A percentile compares a stretch with the other conserved stretches of the same genome.
Evolutionary conservation across 192 early-diverging fungal genomes (phyloP).

Genomic region (Linnemannia schmuckeri): DNA sequence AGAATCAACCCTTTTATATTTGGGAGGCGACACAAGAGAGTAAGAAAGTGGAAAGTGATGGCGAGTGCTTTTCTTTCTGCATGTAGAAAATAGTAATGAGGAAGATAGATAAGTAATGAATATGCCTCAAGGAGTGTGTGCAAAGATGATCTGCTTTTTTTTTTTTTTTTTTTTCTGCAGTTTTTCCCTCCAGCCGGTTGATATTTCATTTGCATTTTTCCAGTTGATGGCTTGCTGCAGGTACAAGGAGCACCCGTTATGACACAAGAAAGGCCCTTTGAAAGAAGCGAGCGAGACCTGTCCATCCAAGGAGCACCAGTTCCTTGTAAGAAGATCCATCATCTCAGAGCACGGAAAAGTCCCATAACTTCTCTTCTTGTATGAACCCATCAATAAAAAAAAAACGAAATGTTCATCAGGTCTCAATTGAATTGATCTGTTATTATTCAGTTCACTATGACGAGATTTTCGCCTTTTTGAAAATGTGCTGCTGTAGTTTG

Average conservation of each 20-base stretch:
- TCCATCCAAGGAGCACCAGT: not conserved
- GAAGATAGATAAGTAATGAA: too few species aligned
- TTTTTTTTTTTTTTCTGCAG: not conserved
- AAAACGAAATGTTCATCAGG: not conserved
- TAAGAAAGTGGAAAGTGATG: not conserved
- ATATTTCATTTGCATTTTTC: not conserved
- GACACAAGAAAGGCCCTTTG: not conserved
- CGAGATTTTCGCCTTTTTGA: constrained; percentile 6
- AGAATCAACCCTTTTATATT: not conserved
- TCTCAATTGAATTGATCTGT: not conserved
- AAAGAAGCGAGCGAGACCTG: not conserved
- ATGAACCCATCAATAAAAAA: too few species aligned
- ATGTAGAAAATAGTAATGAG: not conserved
- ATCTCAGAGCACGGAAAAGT: not conserved
- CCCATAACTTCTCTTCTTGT: too few species aligned
- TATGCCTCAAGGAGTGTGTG: too few species aligned
- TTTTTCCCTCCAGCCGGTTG: not conserved
- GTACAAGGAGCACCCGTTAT: not conserved
- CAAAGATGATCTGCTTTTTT: not conserved
- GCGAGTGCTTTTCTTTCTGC: not conserved
- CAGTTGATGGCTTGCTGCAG: not conserved
- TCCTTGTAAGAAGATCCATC: not conserved
- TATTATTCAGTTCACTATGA: not conserved
- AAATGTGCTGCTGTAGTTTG: not conserved
- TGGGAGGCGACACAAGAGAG: not conserved